A percentile compares a stretch with the other conserved stretches of the same genome.
These are phyloP conservation scores for Sequoia sempervirens DNA, from an alignment of 75 land plant genomes.

Conservation along the genomic window DNA sequence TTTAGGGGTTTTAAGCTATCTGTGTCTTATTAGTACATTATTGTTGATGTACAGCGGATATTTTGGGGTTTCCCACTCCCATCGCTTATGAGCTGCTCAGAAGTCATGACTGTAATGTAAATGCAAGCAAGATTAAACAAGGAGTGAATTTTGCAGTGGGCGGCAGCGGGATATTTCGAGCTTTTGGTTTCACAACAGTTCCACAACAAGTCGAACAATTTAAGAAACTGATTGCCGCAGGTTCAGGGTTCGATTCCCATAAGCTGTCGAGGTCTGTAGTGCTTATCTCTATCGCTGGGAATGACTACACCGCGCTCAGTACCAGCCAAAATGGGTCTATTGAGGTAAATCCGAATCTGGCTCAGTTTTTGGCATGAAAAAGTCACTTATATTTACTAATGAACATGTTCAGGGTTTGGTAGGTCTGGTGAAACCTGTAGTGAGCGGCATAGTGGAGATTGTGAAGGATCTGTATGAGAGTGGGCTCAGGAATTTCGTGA, in stretches of 20 bases:
- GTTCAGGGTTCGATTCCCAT: not conserved
- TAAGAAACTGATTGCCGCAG: not conserved
- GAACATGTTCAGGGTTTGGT: slow-evolving; percentile 5
- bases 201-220: slow-evolving; percentile 15
- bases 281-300: slow-evolving; percentile 12
- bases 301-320: slow-evolving; percentile 13
- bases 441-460: slow-evolving; percentile 9
- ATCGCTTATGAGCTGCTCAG: slow-evolving; percentile 8
- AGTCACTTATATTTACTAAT: not conserved
- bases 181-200: slow-evolving; percentile 10
- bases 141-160: slow-evolving; percentile 27
- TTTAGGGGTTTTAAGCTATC: not conserved
- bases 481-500: slow-evolving; percentile 18
- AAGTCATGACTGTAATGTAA: not conserved
- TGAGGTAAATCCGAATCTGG: not conserved
- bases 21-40: not conserved
- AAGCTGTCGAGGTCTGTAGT: slow-evolving; percentile 11
- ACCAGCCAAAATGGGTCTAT: not conserved
- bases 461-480: slow-evolving; percentile 21
- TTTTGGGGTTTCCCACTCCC: slow-evolving; percentile 16
- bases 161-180: slow-evolving; percentile 23
- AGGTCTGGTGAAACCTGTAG: slow-evolving; percentile 6
- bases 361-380: not conserved
- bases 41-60: slow-evolving; percentile 16
- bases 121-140: not conserved